These are phyloP conservation scores for Hypsizygus marmoreus DNA, from an alignment of 768 basidiomycete genomes.

Conservation along the genomic window DNA sequence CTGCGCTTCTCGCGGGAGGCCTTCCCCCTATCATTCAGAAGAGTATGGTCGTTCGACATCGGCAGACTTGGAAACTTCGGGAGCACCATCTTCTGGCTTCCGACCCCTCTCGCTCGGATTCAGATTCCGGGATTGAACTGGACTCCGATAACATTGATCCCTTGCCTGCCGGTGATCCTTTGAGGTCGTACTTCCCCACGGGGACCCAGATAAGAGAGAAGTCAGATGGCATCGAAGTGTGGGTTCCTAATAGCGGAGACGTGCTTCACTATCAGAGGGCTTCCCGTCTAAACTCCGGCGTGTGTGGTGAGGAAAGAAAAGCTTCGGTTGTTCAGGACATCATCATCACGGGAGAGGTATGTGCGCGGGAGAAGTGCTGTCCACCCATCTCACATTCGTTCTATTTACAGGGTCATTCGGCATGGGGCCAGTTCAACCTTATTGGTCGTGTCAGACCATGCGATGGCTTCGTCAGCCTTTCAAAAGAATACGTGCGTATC, in stretches of 20 bases:
- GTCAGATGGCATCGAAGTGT: conserved; percentile 47
- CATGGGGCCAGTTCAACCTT: conserved; percentile 87
- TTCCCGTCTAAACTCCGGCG: not conserved
- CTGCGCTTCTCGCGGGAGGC: conserved; percentile 70
- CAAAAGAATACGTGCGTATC: conserved; percentile 83
- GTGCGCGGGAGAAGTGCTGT: no score
- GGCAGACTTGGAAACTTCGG: conserved; percentile 86
- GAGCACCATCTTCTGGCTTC: conserved; percentile 62
- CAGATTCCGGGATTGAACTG: conserved; percentile 35
- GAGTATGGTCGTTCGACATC: conserved; percentile 78
- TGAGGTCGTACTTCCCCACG: conserved; percentile 61
- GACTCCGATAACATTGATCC: conserved; percentile 34
- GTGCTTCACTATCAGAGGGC: conserved; percentile 34
- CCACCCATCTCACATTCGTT: no score
- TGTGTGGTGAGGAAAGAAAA: conserved; percentile 18
- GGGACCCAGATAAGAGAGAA: conserved; percentile 53
- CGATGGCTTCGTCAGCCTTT: conserved; percentile 79
- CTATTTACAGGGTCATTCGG: conserved; percentile 73
- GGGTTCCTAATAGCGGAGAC: conserved; percentile 39
- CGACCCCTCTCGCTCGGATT: conserved; percentile 28
- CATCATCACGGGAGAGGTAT: conserved; percentile 77
- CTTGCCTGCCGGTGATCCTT: conserved; percentile 59
- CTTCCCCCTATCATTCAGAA: conserved; percentile 67
- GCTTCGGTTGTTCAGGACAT: conserved; percentile 50
- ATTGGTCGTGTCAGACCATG: conserved; percentile 77